Evolutionary conservation across 805 yeast species (phyloP), one percentile per base, ranked within the genome.

Genomic region (Yarrowia osloensis): DNA sequence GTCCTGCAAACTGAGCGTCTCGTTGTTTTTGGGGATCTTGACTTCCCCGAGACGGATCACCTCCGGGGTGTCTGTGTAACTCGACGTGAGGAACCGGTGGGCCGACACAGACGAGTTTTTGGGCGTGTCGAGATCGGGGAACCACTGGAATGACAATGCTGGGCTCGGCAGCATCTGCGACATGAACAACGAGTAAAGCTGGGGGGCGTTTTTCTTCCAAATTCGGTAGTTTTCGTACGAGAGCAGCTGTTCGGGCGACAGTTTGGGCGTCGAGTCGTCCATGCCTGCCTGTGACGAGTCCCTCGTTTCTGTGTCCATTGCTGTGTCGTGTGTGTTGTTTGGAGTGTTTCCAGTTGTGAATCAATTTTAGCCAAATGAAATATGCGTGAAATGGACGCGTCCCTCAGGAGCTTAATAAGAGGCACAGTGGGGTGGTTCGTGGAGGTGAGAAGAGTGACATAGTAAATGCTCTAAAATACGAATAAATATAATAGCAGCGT

Each of bases 121-220:
- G 74, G 70, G 86, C 90, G 1, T 33, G 33, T 54, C 61, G 22
- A 35, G 31, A 24, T 54, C 61, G 21, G 90, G 90, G 50, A 87
- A 78, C 84, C 88, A 86, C 72, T 85, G 86, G 12, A 84, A 82
- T 2, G 88, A 80, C 54, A 84, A 72, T 8, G 88, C 84, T 4
- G 90, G 90, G 90, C 90, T 87, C 19, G 85, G 78, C 13, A 86
- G 76, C 15, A 86, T 77, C n/a, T 82, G 77, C 1, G 88, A 83
- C 44, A 81, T 78, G 31, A 87, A 73, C 52, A 82, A 79, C 69
- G 83, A 86, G 74, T 87, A 87, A 22, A 86, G 74, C 42, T 81
- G 78, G 7, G 85, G 86, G 0, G 86, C 76, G 71, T 87, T 87
- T 71, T 87, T 87, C 77, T 86, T 86, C 88, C 89, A 87, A n/a